These are phyloP conservation scores for Aphanomyces stellatus DNA, from an alignment of 352 stramenopile genomes.

Conservation along the genomic window DNA sequence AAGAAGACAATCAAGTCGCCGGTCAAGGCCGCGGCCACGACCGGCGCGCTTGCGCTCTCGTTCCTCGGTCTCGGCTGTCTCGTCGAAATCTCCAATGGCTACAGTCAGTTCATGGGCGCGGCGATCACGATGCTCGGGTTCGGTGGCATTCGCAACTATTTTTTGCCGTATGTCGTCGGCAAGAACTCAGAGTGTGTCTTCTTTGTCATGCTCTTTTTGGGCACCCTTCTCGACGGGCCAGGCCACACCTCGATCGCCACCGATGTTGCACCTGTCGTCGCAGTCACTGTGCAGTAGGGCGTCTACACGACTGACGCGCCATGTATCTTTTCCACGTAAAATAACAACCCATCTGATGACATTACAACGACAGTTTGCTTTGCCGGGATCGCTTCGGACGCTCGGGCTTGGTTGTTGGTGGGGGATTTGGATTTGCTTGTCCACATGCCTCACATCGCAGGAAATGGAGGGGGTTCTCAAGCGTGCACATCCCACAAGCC, in stretches of 20 bases:
- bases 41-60: not conserved
- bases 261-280: no score
- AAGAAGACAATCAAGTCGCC: not conserved
- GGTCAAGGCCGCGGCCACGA: not conserved
- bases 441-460: not conserved
- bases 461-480: not conserved
- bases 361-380: constrained; percentile 6
- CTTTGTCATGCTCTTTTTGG: not conserved
- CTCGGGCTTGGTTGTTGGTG: not conserved
- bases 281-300: no score
- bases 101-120: not conserved
- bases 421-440: not conserved
- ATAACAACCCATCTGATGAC: no score
- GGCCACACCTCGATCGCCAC: no score
- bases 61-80: not conserved
- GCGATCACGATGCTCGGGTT: not conserved
- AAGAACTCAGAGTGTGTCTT: constrained; percentile 6
- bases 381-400: not conserved
- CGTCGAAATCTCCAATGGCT: not conserved
- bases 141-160: constrained; percentile 2
- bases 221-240: not conserved
- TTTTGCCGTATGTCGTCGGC: not conserved
- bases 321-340: no score
- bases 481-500: not conserved
- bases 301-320: no score